Conservation (phyloP, 768 basidiomycete genomes). For the Daedaleopsis nitida region DNA sequence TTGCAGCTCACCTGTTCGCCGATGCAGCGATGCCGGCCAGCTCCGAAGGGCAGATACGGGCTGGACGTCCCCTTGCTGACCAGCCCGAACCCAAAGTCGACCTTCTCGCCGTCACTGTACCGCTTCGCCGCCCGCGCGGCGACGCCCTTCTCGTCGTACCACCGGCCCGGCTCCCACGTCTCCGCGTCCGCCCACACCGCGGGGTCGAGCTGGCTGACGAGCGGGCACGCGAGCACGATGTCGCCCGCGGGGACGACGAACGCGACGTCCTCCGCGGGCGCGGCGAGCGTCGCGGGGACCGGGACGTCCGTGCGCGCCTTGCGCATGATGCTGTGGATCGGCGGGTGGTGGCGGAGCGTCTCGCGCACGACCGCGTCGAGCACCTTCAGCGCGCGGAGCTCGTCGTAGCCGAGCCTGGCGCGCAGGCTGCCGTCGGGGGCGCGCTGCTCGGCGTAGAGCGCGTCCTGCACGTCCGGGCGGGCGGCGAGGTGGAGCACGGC, state of each 20-base stretch:
- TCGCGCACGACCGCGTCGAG: conserved; percentile 92
- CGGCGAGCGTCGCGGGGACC: conserved; percentile 77
- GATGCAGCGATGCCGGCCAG: conserved; percentile 93
- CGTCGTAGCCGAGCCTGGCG: conserved; percentile 83
- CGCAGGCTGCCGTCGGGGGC: conserved; percentile 80
- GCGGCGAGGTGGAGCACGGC: conserved; percentile 83
- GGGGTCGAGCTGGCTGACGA: conserved; percentile 87
- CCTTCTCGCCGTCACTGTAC: conserved; percentile 83
- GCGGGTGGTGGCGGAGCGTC: conserved; percentile 90
- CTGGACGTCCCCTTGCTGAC: conserved; percentile 96
- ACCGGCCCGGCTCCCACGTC: conserved; percentile 80
- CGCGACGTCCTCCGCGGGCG: conserved; percentile 69
- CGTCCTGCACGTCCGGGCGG: conserved; percentile 70
- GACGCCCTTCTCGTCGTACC: conserved; percentile 83
- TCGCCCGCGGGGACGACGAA: conserved; percentile 91
- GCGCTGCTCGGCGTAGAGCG: conserved; percentile 86
- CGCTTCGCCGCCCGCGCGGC: conserved; percentile 76
- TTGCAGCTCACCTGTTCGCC: too few relatives aligned
- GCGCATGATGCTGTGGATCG: conserved; percentile 95
- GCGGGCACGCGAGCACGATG: conserved; percentile 87
- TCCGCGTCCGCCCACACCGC: conserved; percentile 72
- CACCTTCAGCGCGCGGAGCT: conserved; percentile 78
- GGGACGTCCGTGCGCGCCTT: conserved; percentile 84
- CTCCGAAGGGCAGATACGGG: conserved; percentile 97
- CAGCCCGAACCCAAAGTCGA: conserved; percentile 95